These are phyloP conservation scores for Teunomyces kruisii DNA, from an alignment of 805 yeast species.

Conservation along the genomic window DNA sequence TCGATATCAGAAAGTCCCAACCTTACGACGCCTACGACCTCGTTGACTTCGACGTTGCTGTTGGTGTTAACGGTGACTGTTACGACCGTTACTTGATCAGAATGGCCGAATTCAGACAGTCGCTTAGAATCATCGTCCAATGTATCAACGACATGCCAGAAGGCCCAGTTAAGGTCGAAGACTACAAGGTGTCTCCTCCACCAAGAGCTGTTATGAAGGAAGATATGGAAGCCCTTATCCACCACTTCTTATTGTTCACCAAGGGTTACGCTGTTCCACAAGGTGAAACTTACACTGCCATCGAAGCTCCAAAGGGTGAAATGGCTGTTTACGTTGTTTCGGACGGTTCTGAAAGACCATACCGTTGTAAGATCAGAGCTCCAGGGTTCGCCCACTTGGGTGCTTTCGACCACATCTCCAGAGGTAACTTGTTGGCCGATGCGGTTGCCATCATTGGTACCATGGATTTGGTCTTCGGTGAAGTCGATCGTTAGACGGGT, in stretches of 20 bases:
- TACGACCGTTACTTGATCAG: constrained; percentile 85
- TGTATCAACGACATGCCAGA: constrained; percentile 90
- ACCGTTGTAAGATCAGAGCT: constrained; percentile 91
- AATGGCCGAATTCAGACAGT: constrained; percentile 92
- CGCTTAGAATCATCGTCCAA: constrained; percentile 84
- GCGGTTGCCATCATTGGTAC: constrained; percentile 94
- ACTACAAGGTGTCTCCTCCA: constrained; percentile 81
- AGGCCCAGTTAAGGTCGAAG: constrained; percentile 89
- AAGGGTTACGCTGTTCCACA: constrained; percentile 88
- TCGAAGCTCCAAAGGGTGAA: constrained; percentile 95
- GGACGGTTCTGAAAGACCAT: constrained; percentile 88
- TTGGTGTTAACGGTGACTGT: constrained; percentile 86
- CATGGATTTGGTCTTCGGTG: constrained; percentile 93
- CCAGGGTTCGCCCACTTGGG: constrained; percentile 91
- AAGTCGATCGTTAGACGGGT: constrained; percentile 72
- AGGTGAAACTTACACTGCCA: constrained; percentile 88
- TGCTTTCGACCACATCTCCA: constrained; percentile 82
- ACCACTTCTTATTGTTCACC: constrained; percentile 83
- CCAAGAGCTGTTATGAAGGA: constrained; percentile 81
- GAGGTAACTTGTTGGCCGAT: constrained; percentile 87
- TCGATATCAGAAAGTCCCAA: constrained; percentile 79
- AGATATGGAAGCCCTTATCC: constrained; percentile 90
- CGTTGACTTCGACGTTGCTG: constrained; percentile 85
- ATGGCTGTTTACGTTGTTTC: constrained; percentile 89
- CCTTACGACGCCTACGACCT: constrained; percentile 88